Percentiles rank a stretch among this genome's conserved stretches.
Evolutionary conservation across 2,329 filamentous ascomycete genomes (phyloP).

Genomic region (Epichloe sylvatica): DNA sequence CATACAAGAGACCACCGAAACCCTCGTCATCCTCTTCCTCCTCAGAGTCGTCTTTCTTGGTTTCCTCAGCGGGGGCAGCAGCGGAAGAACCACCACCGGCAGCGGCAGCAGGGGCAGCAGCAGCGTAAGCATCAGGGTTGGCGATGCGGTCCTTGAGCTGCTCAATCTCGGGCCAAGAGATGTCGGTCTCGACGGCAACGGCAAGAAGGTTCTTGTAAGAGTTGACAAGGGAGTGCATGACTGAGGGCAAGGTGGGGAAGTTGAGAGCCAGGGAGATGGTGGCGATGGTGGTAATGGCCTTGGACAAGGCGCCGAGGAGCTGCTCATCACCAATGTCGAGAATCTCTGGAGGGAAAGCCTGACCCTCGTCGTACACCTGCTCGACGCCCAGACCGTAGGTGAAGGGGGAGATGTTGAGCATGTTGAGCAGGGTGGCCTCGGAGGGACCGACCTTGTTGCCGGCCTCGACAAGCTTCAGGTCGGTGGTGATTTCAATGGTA

Average conservation of each 20-base stretch:
- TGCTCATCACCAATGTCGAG: slow-evolving; percentile 92
- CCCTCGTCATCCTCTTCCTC: slow-evolving; percentile 55
- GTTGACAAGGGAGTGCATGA: slow-evolving; percentile 96
- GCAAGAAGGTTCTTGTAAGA: slow-evolving; percentile 92
- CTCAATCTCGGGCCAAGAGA: slow-evolving; percentile 89
- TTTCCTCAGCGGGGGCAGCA: slow-evolving; percentile 42
- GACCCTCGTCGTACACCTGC: slow-evolving; percentile 96
- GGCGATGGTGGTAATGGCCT: slow-evolving; percentile 76
- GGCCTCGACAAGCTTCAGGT: slow-evolving; percentile 94
- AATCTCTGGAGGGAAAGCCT: slow-evolving; percentile 73
- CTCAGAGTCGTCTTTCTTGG: slow-evolving; percentile 53
- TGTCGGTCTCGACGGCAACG: slow-evolving; percentile 79
- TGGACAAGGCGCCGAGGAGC: slow-evolving; percentile 70
- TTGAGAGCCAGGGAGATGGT: slow-evolving; percentile 80
- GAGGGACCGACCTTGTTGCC: slow-evolving; percentile 92
- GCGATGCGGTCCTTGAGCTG: slow-evolving; percentile 99
- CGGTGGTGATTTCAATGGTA: slow-evolving; percentile 99
- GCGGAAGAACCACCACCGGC: slow-evolving; percentile 32
- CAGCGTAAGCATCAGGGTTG: slow-evolving; percentile 93
- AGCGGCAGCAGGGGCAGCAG: slow-evolving; percentile 59
- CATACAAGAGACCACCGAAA: slow-evolving; percentile 70
- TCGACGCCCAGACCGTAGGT: slow-evolving; percentile 95
- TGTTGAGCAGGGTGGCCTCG: slow-evolving; percentile 96
- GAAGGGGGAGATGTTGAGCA: slow-evolving; percentile 99
- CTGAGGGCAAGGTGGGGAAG: slow-evolving; percentile 91